Evolutionary conservation across 2,329 filamentous ascomycete species (phyloP), one percentile per base, ranked within the genome.

Genomic region (Mycocentrospora acerina): DNA sequence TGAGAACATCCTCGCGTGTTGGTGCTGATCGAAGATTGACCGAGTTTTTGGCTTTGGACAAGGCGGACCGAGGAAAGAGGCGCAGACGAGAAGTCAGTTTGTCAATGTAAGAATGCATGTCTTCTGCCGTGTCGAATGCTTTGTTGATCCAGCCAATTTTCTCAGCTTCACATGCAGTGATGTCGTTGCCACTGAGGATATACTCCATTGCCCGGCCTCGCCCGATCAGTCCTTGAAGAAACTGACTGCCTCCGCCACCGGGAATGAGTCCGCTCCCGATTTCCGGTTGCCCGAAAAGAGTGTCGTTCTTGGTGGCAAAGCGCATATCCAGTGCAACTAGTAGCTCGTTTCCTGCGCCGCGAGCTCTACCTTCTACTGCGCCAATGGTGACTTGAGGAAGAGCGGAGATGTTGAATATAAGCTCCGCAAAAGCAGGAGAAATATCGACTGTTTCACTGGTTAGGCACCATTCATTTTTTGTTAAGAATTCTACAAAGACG

Each of bases 141-240:
- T 40, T 40, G 31, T 40, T 40, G n/a, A 40, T 40, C 37, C 37
- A 40, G 9, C 37, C 37, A 11, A 40, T 35, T n/a, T 26, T 16
- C 25, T 40, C 37, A 4, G 37, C 37, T 18, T 40, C 37, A 9
- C 30, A 14, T 1, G 37, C 37, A 4, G 18, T 8, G n/a, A 40
- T 18, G 19, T 40, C 37, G 10, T 35, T 29, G 7, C 25, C 26
- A 29, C 15, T 40, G n/a, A 40, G 32, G 14, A 40, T 29, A 29
- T 35, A 40, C 12, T 40, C 37, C 31, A 40, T 31, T 4, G 37
- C 37, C 7, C 25, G 26, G 7, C 37, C 37, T 30, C 37, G 37
- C 2, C 37, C 37, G 15, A 40, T 35, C 2, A 40, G 15, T 1
- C 37, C 14, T 2, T 31, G 30, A 3, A 40, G 30, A 16, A 22